Percentiles rank a stretch among this genome's conserved stretches.
Conservation (phyloP, 441 rosid species). For the Omphalea diandra region DNA sequence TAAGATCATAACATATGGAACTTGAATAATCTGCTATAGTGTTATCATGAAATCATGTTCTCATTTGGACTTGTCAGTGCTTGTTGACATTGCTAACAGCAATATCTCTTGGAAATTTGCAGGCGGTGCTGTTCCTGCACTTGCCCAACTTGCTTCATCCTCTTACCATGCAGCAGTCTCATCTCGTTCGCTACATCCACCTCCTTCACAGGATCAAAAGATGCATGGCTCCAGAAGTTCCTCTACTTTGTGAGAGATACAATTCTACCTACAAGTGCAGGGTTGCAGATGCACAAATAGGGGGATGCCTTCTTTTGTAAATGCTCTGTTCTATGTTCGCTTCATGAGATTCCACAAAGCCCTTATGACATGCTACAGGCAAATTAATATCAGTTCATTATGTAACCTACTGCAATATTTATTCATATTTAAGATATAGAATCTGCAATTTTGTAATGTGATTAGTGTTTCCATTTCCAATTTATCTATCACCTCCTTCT, state of each 20-base stretch:
- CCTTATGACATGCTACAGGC: neutral
- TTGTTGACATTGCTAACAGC: neutral
- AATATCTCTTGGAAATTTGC: slow-evolving; percentile 20
- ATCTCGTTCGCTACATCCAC: slow-evolving; percentile 37
- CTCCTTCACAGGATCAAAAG: slow-evolving; percentile 38
- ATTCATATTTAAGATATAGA: neutral
- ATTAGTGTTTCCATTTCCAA: neutral
- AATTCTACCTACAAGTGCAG: neutral
- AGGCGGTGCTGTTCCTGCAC: slow-evolving; percentile 87
- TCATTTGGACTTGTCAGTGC: neutral
- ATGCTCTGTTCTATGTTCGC: neutral
- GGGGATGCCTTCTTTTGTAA: neutral
- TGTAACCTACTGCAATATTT: neutral
- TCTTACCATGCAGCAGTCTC: slow-evolving; percentile 66
- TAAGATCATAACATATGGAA: neutral
- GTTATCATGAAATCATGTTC: neutral
- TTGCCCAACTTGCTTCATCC: slow-evolving; percentile 81
- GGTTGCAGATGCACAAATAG: neutral
- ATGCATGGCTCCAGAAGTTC: slow-evolving; percentile 46
- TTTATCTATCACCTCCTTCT: neutral
- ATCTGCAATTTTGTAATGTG: neutral
- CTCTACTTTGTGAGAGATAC: slow-evolving; percentile 38
- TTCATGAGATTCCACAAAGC: neutral
- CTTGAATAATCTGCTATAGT: neutral
- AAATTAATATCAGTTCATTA: neutral